Evolutionary conservation across 2,329 filamentous ascomycete genomes (phyloP), one percentile per base, ranked within the genome.

Genomic region (Aspergillus caelatus): DNA sequence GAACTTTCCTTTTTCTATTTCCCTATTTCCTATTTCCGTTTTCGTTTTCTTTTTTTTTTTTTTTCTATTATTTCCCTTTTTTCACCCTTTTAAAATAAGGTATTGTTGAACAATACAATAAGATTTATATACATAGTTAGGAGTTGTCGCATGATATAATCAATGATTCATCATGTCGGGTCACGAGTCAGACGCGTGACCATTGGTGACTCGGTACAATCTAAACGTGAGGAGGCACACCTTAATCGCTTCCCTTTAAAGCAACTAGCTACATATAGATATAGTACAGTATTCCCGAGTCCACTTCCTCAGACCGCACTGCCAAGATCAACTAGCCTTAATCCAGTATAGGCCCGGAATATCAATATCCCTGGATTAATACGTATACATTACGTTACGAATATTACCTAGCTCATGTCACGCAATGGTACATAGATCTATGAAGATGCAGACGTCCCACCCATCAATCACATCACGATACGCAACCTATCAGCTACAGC

Each of bases 141-240:
- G 12, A n/a, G 28, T 36, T 5, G 32, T 36, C 19, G 26, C 41
- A 39, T 54, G 21, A 57, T 41, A 23, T 46, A 54, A 28, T 55
- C 61, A 46, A 58, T 62, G 61, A 58, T 55, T 62, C 61, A 58
- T 62, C 46, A 53, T 2, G 32, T 30, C 14, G n/a, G 30, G 52
- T 23, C 30, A 36, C 32, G 32, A 55, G 34, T 16, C 52, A 54
- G 32, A 12, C 30, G 32, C 16, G n/a, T 54, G 52, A 36, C 52
- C 21, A 54, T 36, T 34, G 11, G 21, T 53, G 50, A 53, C 16
- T 39, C 32, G 7, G 50, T 21, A 41, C 19, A 34, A 36, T 28
- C 32, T 11, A 23, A 55, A 32, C 21, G 28, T 16, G 28, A 52
- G 48, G 48, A 52, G 48, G 26, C 32, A 54, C 32, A 54, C 52